phyloP scores from a whole-genome alignment of 169 alveolate species.

The Plasmodium yoelii region DNA sequence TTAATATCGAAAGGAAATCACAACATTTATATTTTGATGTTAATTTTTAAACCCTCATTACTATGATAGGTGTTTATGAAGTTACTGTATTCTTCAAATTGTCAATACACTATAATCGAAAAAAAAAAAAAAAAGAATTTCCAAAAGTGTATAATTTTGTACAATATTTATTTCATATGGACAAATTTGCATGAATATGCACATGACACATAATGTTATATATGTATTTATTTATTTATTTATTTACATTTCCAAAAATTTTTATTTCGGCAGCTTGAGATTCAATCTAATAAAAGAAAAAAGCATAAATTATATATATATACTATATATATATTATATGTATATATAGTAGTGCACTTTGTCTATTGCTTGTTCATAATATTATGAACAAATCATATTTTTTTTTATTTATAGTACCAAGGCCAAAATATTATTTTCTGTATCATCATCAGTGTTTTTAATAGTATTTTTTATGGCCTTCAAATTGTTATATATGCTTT shows the following conservation, averaged over 20 bases:
- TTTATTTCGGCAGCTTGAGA: constrained; percentile 69
- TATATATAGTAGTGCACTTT: too few species aligned
- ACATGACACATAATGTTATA: too few species aligned
- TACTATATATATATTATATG: not conserved
- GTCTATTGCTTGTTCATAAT: too few species aligned
- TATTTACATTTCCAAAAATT: constrained; percentile 58
- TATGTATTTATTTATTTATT: not conserved
- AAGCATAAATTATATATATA: constrained; percentile 1
- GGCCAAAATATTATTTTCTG: constrained; percentile 45
- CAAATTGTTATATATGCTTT: constrained; percentile 29
- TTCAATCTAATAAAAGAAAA: constrained; percentile 36
- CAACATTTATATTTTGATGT: too few species aligned
- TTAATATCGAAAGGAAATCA: too few species aligned
- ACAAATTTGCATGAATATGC: too few species aligned
- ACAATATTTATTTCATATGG: too few species aligned
- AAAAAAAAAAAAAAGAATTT: constrained; percentile 5
- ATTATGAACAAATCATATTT: too few species aligned
- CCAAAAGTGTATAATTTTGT: not conserved
- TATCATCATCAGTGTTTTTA: constrained; percentile 62
- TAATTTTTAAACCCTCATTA: too few species aligned
- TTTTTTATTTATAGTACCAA: constrained; percentile 9
- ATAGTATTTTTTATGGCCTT: constrained; percentile 48
- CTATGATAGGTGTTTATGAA: constrained; percentile 6
- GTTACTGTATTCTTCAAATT: constrained; percentile 53
- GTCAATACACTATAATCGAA: constrained; percentile 40